Percentiles rank a stretch among this genome's conserved stretches.
phyloP scores from a whole-genome alignment of 2,329 filamentous ascomycete species.

The Talaromyces islandicus region DNA sequence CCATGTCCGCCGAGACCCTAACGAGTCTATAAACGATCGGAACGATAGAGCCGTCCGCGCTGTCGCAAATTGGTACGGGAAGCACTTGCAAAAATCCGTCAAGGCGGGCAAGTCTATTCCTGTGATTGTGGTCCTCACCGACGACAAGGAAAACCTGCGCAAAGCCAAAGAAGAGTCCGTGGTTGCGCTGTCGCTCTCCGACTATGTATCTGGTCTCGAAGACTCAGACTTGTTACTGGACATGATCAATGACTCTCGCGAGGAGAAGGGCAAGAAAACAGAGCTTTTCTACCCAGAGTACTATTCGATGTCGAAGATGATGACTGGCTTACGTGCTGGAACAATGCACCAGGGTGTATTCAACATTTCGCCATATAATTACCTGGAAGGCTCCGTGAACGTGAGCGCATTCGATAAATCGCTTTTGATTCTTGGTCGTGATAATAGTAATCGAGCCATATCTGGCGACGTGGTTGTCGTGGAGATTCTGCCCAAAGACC shows the following conservation, averaged over 20 bases:
- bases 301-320: conserved; percentile 81
- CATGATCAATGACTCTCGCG: conserved; percentile 80
- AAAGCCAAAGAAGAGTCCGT: conserved; percentile 72
- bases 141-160: conserved; percentile 79
- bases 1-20: conserved; percentile 65
- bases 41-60: conserved; percentile 88
- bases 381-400: conserved; percentile 86
- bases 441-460: conserved; percentile 92
- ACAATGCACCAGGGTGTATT: conserved; percentile 91
- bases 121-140: conserved; percentile 84
- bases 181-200: conserved; percentile 59
- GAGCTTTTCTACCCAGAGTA: conserved; percentile 84
- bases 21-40: conserved; percentile 90
- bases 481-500: conserved; percentile 84
- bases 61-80: conserved; percentile 83
- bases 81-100: conserved; percentile 63
- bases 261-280: conserved; percentile 60
- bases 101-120: conserved; percentile 57
- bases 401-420: conserved; percentile 86
- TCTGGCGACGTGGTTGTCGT: conserved; percentile 91
- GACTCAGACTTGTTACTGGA: conserved; percentile 82
- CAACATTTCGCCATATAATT: conserved; percentile 96
- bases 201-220: conserved; percentile 79
- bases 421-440: conserved; percentile 79
- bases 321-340: conserved; percentile 85